Base-by-base conservation (phyloP, 306 rosid species). In the Cyamopsis tetragonoloba region DNA sequence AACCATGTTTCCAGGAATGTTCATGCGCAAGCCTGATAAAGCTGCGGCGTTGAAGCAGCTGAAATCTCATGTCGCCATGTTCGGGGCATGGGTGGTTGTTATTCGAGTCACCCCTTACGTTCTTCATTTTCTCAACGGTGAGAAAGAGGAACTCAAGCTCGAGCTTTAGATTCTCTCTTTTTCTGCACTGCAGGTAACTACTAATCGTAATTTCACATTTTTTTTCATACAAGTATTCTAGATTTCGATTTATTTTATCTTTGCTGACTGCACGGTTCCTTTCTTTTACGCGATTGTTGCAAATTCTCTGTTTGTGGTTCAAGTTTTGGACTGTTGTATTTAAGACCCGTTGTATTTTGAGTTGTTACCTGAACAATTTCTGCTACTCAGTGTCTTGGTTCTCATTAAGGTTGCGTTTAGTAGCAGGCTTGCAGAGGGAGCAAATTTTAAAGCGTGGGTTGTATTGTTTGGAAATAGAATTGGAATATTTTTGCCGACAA, bases 21-120 rank as follows among this genome's bases (percentile, higher is more conserved):
- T 90, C 57, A 82, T 88, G 96, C 89, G 88, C 24, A 93, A 88
- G 85, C 99, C 99, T 0, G 97, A 93, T 61, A 93, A 93, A 78
- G 87, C 85, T 26, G 89, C 43, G 13, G 97, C 97, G 31, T 53
- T 90, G 73, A 86, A 86, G 89, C 96, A 93, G 85, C 92, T 93
- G 9, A 83, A 79, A 51, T 62, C 87, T 66, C 97, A 93, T 55
- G 97, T 66, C 5, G 86, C 87, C 27, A 66, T 83, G 95, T 93
- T 93, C 68, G 96, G 97, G 1, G 80, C 87, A 0, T 90, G 96
- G 99, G 97, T 93, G 24, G 85, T 77, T 37, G 87, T 81, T 28
- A 76, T 93, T 82, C 92, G 99, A 28, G 73, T 85, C 72, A 63
- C 96, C 51, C 99, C 99, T 24, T 90, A 81, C 64, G 30, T 93